Conservation (phyloP, 495 filamentous ascomycete genomes). For the Articulospora tetracladia region DNA sequence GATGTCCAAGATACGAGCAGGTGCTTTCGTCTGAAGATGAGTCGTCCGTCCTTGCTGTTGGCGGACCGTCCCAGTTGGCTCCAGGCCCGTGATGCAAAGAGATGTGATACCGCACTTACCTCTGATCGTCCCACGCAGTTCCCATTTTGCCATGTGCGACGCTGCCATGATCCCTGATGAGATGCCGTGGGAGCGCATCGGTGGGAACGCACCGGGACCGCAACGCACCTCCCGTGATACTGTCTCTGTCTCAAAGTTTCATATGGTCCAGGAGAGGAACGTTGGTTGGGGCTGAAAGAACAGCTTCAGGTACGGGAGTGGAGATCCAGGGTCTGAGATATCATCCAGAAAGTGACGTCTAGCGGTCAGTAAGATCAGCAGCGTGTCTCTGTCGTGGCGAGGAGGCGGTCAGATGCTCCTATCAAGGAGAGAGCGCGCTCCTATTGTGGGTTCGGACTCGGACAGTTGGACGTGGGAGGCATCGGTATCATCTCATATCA, state of each 20-base stretch:
- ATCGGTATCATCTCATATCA: background rate
- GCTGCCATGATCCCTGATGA: background rate
- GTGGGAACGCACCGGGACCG: no score
- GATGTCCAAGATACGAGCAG: background rate
- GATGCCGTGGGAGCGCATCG: background rate
- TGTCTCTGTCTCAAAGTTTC: background rate
- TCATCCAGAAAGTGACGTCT: background rate
- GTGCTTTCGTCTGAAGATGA: background rate
- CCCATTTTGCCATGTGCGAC: background rate
- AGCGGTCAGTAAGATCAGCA: no score
- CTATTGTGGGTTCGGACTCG: no score
- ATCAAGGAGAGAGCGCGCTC: no score
- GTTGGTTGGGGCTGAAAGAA: background rate
- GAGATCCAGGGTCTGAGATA: background rate
- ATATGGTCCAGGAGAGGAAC: background rate
- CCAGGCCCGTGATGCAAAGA: no score
- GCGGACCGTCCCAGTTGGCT: no score
- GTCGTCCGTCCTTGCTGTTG: no score
- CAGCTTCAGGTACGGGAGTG: background rate
- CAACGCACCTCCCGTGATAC: background rate
- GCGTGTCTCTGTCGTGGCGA: no score
- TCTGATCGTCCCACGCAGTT: background rate
- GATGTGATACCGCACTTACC: no score
- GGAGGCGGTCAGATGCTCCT: no score
- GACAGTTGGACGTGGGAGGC: no score